Conservation (phyloP, 495 filamentous ascomycete species). For the Letharia lupina region DNA sequence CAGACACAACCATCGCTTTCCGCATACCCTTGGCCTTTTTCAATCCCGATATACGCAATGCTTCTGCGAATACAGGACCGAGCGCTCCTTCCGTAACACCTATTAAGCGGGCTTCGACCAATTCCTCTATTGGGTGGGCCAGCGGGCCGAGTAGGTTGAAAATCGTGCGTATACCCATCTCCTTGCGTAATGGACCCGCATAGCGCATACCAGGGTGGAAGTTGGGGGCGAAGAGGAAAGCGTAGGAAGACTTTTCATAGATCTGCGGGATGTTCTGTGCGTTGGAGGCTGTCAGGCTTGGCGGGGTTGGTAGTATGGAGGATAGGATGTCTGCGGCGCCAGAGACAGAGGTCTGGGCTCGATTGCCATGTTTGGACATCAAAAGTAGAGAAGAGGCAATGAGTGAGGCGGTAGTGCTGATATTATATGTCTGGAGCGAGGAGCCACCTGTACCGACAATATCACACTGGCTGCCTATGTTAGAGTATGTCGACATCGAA, state of each 20-base stretch:
- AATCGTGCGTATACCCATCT: conserved; percentile 84
- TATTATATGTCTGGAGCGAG: conserved; percentile 94
- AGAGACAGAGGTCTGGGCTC: conserved; percentile 88
- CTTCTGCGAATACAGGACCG: conserved; percentile 79
- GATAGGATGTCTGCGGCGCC: conserved; percentile 89
- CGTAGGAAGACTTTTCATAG: conserved; percentile 75
- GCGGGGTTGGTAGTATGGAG: conserved; percentile 57
- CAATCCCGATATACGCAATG: conserved; percentile 65
- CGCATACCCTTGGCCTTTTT: conserved; percentile 48
- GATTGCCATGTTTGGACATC: conserved; percentile 91
- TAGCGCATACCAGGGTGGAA: conserved; percentile 92
- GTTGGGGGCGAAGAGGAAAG: conserved; percentile 91
- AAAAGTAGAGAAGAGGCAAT: conserved; percentile 74
- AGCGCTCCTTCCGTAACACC: conserved; percentile 82
- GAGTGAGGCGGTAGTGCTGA: conserved; percentile 89
- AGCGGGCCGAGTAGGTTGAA: conserved; percentile 95
- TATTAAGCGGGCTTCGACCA: conserved; percentile 80
- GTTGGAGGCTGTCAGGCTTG: conserved; percentile 63
- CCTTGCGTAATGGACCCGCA: conserved; percentile 71
- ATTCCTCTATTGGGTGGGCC: conserved; percentile 72
- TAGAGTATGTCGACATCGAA: not conserved
- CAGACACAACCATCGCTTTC: conserved; percentile 78
- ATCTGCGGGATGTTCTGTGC: conserved; percentile 58
- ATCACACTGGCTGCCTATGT: conserved; percentile 51
- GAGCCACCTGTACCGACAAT: conserved; percentile 98